phyloP scores from a whole-genome alignment of 495 filamentous ascomycete species.

The Terfezia boudieri region DNA sequence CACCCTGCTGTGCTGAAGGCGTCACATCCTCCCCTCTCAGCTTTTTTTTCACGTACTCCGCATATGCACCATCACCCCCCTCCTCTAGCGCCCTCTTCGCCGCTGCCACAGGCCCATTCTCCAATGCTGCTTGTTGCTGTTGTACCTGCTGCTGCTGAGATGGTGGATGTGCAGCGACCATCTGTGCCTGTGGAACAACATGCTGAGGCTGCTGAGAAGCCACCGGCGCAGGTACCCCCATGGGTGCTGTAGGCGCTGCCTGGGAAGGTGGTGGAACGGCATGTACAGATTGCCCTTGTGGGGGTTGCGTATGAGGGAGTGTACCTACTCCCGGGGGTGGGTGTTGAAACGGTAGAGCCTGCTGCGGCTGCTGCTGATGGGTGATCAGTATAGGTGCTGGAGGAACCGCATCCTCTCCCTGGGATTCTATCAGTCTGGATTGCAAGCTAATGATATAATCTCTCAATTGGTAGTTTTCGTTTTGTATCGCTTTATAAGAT shows the following conservation, averaged over 20 bases:
- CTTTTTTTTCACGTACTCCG: slow-evolving; percentile 14
- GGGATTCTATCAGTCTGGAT: slow-evolving; percentile 60
- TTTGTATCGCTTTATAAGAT: slow-evolving; percentile 48
- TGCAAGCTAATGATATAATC: slow-evolving; percentile 86
- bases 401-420: slow-evolving; percentile 63
- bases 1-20: not conserved
- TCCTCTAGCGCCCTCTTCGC: slow-evolving; percentile 18
- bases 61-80: slow-evolving; percentile 4
- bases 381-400: slow-evolving; percentile 41
- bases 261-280: slow-evolving; percentile 13
- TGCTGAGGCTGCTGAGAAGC: not conserved
- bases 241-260: not conserved
- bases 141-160: slow-evolving; percentile 7
- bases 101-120: slow-evolving; percentile 3
- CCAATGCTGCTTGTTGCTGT: not conserved
- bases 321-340: not conserved
- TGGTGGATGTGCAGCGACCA: not conserved
- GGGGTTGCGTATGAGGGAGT: not conserved
- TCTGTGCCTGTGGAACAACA: not conserved
- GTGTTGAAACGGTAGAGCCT: not conserved
- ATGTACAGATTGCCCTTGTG: slow-evolving; percentile 8
- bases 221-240: not conserved
- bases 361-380: slow-evolving; percentile 14
- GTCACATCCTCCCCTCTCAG: slow-evolving; percentile 9
- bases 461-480: slow-evolving; percentile 71